Base-by-base conservation (phyloP, 371 early-diverging fungal species). In the Rhizopus stolonifer region DNA sequence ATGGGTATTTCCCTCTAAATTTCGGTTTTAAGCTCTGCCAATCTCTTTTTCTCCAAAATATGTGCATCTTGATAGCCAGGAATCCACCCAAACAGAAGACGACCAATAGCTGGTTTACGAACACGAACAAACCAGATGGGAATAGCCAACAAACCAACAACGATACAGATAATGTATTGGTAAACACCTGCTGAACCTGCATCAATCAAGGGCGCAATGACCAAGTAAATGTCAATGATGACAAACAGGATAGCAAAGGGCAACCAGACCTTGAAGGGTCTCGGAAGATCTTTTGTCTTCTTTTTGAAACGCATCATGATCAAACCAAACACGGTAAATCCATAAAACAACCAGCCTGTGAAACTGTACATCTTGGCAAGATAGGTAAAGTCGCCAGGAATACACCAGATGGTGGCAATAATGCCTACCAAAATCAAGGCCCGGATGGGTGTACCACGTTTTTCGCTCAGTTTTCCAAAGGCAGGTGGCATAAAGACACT, bases 311-410 rank as follows among this genome's bases (percentile, higher is more conserved):
- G 57, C 72, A 71, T 71, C 14, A 60, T 15, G 4, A 71, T 58
- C 25, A 71, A 49, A 18, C 68, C 72, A 57, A 57, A 29, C 29
- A 71, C 54, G 21, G 68, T 56, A 34, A 67, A 51, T 21, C 81
- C 66, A 61, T 84, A 84, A 54, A 81, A 84, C 13, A 72, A 32
- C 83, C 83, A 84, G n/a, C 72, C 64, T 22, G 71, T 73, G 46
- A 80, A 77, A 44, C 79, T 78, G 60, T 80, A 84, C 58, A 84
- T 73, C 19, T 69, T 83, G 22, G 83, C 83, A 6, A 84, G 65
- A 19, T 73, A 70, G 2, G 69, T 74, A 50, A 79, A 84, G 40
- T 67, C 58, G 34, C 82, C 83, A 25, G 72, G 72, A 44, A 67
- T 55, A 56, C 60, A 62, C 72, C 72, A 71, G 21, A 71, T 65